These are phyloP conservation scores for Rauvolfia tetraphylla DNA, from an alignment of 257 asterid genomes.

Conservation along the genomic window DNA sequence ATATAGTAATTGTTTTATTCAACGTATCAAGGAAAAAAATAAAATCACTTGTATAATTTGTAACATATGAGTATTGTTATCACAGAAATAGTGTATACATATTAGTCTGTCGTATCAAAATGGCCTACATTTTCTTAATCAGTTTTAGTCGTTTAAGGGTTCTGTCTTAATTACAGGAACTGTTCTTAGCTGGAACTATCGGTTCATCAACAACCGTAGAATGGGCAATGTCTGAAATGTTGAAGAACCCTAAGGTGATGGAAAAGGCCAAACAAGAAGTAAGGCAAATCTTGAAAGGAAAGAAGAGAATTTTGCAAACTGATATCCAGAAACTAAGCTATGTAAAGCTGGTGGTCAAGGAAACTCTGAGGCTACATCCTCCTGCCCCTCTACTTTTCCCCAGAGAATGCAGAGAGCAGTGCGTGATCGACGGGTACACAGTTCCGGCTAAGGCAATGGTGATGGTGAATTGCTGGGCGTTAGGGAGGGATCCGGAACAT, in stretches of 20 bases:
- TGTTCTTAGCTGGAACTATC: background rate
- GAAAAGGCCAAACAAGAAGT: background rate
- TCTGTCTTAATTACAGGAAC: background rate
- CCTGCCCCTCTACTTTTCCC: background rate
- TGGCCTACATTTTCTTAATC: background rate
- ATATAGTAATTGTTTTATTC: no score
- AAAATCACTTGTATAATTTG: no score
- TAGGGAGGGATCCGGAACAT: background rate
- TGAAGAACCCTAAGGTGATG: background rate
- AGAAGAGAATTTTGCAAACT: background rate
- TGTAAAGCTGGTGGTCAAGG: constrained; percentile 7
- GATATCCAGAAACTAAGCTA: background rate
- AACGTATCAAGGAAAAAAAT: no score
- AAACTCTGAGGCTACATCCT: constrained; percentile 31
- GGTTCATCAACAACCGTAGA: background rate
- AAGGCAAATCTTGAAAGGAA: background rate
- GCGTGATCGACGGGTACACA: background rate
- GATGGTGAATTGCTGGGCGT: background rate
- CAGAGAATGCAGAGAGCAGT: background rate
- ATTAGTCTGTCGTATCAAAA: no score
- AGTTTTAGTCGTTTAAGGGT: background rate
- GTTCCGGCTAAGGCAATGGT: background rate
- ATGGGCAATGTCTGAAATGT: constrained; percentile 6
- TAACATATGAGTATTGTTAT: no score
- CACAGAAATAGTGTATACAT: no score